Base-by-base conservation (phyloP, 139 green algal species). In the Asterochloris erici region DNA sequence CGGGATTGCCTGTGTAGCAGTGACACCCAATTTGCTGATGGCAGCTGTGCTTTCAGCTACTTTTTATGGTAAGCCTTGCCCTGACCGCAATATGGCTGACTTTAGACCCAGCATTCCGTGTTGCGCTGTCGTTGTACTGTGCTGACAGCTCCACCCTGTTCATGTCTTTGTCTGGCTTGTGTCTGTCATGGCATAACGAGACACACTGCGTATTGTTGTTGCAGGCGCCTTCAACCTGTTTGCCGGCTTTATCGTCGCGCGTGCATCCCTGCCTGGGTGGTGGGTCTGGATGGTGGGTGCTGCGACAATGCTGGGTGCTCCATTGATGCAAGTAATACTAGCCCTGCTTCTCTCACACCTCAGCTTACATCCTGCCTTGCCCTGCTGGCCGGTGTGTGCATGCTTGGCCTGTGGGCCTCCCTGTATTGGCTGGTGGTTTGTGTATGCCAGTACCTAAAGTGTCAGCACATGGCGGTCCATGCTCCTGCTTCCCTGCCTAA, bases 11-110 rank as follows among this genome's bases (percentile, higher is more conserved):
- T 68, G 69, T 62, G 85, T 92, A 64, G 83, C 83, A 13, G 78
- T 92, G 27, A 87, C 82, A 19, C 81, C 83, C 29, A 91, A 84
- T 63, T 64, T 86, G 66, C 81, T 91, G 84, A 66, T 92, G 54
- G 85, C 85, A 29, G 85, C 82, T 19, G 70, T 85, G 10, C 28
- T 73, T 0, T 81, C 63, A 16, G 28, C 62, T 23, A 38, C 74
- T 10, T 81, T 85, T 38, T 81, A 78, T 17, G 76, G 76, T n/a
- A 64, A n/a, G 38, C 38, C 38, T 54, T 6, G 54, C 38, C 38
- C 38, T 54, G 38, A 54, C 38, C 38, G 2, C 2, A 27, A 2
- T 73, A 27, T 24, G 21, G 68, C 68, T 73, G 68, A n/a, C 68
- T 54, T 54, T 54, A 6, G 6, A 6, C 38, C 38, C 38, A 54